Evolutionary conservation across 805 yeast species (phyloP), one percentile per base, ranked within the genome.

Genomic region (Yarrowia deformans): DNA sequence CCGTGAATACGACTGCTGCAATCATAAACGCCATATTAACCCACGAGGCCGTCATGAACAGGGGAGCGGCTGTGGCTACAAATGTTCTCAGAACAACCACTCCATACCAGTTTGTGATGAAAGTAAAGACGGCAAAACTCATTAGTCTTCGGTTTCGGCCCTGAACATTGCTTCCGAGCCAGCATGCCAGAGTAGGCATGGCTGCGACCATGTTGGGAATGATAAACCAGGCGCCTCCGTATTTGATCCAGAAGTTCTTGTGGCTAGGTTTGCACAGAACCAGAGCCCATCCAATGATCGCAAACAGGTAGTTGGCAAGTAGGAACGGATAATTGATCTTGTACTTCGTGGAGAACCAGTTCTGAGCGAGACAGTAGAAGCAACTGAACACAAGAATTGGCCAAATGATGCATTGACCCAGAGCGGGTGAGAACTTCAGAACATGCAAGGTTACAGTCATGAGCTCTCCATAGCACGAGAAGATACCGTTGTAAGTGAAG

Each of bases 1-100:
- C 58, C 0, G 43, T 37, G 12, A 34, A 34, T 1, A 54, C 32
- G 4, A 54, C 42, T 3, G 34, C 19, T 12, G 61, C 61, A 55
- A 55, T 55, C 61, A 55, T 55, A 10, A 55, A 55, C 6, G 37
- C 61, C 46, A 55, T 55, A 10, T 55, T 55, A 2, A 55, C 46
- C 61, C 61, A 55, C n/a, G 46, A 14, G 8, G 37, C 61, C 8
- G 2, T 55, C 32, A 39, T 5, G 16, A 23, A 55, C 29, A 39
- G 14, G 3, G 61, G 61, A 14, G 46, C 61, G 1, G 16, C 46
- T 3, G 45, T 40, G 2, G 61, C 46, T 5, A 23, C 35, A 16
- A 6, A 55, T 10, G 61, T 55, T 40, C 61, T 12, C 19, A 55
- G 35, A 23, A 55, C 61, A 9, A 55, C 16, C 9, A 54, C 60